These are phyloP conservation scores for Porodaedalea pini DNA, from an alignment of 1,284 basidiomycete genomes.

Conservation along the genomic window DNA sequence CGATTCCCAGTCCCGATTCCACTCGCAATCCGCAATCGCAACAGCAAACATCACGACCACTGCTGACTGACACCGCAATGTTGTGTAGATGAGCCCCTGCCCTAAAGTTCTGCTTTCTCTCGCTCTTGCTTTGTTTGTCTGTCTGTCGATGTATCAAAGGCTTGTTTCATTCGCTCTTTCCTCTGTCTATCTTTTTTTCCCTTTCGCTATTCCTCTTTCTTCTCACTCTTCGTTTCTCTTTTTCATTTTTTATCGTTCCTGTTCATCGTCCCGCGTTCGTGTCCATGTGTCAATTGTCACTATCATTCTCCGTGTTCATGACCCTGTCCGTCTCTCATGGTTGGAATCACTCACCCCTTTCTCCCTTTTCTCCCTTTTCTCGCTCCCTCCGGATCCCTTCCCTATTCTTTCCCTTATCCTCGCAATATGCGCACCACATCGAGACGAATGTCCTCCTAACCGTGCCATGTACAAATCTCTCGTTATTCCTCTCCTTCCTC, in stretches of 20 bases:
- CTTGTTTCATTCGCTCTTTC: background rate
- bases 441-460: too few relatives aligned
- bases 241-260: slow-evolving; percentile 10
- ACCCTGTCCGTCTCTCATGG: slow-evolving; percentile 4
- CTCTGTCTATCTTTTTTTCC: slow-evolving; percentile 18
- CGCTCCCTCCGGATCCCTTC: slow-evolving; percentile 11
- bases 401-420: slow-evolving; percentile 8
- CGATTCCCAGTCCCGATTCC: background rate
- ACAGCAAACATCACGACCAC: background rate
- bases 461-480: slow-evolving; percentile 12
- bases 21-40: background rate
- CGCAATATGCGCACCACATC: slow-evolving; percentile 16
- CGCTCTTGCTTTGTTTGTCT: background rate
- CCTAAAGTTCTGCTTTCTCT: background rate
- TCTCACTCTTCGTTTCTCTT: slow-evolving; percentile 12
- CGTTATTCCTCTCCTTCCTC: slow-evolving; percentile 10
- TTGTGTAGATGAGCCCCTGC: background rate
- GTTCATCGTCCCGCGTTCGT: slow-evolving; percentile 1
- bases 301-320: slow-evolving; percentile 14
- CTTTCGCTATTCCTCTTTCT: too few relatives aligned
- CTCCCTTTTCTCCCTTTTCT: slow-evolving; percentile 11
- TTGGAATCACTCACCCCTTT: slow-evolving; percentile 19
- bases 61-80: background rate
- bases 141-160: background rate
- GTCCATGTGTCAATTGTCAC: background rate